These are phyloP conservation scores for Echinochloa phyllopogon DNA, from an alignment of 176 grass and related monocot genomes.

Conservation along the genomic window DNA sequence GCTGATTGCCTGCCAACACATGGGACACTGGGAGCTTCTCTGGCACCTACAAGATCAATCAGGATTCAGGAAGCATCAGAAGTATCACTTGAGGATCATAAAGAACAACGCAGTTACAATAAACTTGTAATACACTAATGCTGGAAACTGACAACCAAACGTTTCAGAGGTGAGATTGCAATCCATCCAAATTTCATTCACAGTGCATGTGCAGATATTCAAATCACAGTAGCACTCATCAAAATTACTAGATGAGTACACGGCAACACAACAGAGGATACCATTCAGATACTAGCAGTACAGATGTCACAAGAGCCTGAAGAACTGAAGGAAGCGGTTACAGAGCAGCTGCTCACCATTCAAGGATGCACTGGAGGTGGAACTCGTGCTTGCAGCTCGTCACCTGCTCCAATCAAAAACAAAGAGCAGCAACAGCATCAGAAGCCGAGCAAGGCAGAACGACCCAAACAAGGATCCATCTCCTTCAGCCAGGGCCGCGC, in stretches of 20 bases:
- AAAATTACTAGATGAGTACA: neutral
- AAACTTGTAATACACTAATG: neutral
- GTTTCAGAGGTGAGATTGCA: neutral
- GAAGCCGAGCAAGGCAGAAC: neutral
- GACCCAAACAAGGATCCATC: neutral
- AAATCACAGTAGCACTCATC: neutral
- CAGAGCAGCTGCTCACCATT: conserved; percentile 42
- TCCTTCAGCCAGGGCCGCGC: neutral
- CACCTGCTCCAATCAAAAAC: conserved; percentile 41
- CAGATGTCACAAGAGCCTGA: neutral
- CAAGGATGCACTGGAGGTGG: conserved; percentile 77
- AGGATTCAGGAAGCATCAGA: neutral
- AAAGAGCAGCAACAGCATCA: neutral
- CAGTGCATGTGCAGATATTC: neutral
- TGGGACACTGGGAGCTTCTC: conserved; percentile 92
- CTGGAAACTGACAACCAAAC: neutral
- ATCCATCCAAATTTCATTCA: neutral
- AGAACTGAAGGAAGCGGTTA: neutral
- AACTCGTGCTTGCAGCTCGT: conserved; percentile 71
- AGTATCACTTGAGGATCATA: neutral
- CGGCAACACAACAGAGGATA: neutral
- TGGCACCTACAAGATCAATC: conserved; percentile 59
- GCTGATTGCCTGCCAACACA: conserved; percentile 92
- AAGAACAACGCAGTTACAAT: neutral
- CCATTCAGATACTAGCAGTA: neutral